Evolutionary conservation across 768 basidiomycete genomes (phyloP), one percentile per base, ranked within the genome.

Genomic region (Filobasidium wieringae): DNA sequence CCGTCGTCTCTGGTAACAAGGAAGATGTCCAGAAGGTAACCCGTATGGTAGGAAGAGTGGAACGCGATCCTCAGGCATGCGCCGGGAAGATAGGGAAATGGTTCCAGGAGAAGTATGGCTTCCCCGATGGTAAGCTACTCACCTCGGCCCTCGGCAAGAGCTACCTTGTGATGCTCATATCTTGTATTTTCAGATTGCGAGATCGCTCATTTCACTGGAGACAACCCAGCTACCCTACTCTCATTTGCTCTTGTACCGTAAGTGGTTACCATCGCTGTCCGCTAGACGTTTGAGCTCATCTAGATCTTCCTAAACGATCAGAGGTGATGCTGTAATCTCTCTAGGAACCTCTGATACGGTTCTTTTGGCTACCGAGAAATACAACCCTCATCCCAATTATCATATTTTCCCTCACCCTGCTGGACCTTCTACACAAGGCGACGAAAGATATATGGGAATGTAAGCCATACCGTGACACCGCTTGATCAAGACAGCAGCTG

Each of bases 261-360:
- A 70, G 73, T 67, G 7, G 30, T 29, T 11, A 2, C n/a, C n/a
- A n/a, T n/a, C n/a, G n/a, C n/a, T n/a, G n/a, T n/a, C n/a, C n/a
- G n/a, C n/a, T n/a, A n/a, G n/a, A n/a, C n/a, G n/a, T n/a, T n/a
- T n/a, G n/a, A n/a, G n/a, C n/a, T n/a, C n/a, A n/a, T n/a, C n/a
- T n/a, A n/a, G n/a, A n/a, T n/a, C n/a, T n/a, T n/a, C n/a, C n/a
- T n/a, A n/a, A 5, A 12, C 7, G 27, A 1, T 1, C 31, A 53
- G 51, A 17, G 58, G 52, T n/a, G 88, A 91, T 66, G 88, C 86
- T 19, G 76, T 91, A 19, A 80, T 91, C 27, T 90, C 88, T 8
- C 79, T 91, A 22, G 89, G 89, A 24, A 93, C 88, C 12, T 89
- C 88, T 0, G 89, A 88, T 0, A 91, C 88, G 2, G 80, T 89